phyloP scores from a whole-genome alignment of 306 rosid genomes.

The Coriaria nepalensis region DNA sequence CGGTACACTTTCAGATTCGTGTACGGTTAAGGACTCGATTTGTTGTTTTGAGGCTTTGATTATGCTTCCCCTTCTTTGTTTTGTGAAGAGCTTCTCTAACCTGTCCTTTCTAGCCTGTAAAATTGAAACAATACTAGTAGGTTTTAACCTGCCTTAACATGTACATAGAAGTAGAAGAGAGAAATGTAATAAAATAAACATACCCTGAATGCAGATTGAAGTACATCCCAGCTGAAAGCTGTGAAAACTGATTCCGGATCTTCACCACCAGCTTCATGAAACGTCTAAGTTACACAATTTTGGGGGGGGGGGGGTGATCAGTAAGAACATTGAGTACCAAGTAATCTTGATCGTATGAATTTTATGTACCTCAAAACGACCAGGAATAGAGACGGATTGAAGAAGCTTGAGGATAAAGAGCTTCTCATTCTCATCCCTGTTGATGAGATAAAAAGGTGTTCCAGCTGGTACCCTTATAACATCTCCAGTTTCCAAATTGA shows the following conservation, averaged over 20 bases:
- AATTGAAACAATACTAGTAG: no score
- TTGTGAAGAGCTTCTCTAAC: conserved; percentile 30
- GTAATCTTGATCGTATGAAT: no score
- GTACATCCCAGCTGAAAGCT: conserved; percentile 55
- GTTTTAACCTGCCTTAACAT: no score
- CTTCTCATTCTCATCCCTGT: conserved; percentile 43
- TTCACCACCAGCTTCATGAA: conserved; percentile 34
- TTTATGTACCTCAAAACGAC: conserved; percentile 27
- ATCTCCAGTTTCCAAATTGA: conserved; percentile 45
- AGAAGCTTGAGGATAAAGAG: conserved; percentile 32
- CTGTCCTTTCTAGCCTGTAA: conserved; percentile 22
- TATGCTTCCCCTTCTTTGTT: conserved; percentile 34
- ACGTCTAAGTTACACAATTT: conserved; percentile 23
- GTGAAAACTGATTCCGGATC: conserved; percentile 45
- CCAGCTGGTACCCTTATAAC: conserved; percentile 42
- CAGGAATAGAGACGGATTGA: conserved; percentile 28
- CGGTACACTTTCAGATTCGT: background rate
- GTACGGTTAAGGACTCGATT: conserved; percentile 26
- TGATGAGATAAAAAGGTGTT: conserved; percentile 34
- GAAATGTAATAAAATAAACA: no score
- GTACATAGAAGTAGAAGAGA: no score
- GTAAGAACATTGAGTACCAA: no score
- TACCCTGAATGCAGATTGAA: conserved; percentile 48
- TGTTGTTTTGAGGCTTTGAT: conserved; percentile 31
- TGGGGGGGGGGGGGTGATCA: no score